phyloP scores from a whole-genome alignment of 208 protist genomes.

The Acanthamoeba triangularis region DNA sequence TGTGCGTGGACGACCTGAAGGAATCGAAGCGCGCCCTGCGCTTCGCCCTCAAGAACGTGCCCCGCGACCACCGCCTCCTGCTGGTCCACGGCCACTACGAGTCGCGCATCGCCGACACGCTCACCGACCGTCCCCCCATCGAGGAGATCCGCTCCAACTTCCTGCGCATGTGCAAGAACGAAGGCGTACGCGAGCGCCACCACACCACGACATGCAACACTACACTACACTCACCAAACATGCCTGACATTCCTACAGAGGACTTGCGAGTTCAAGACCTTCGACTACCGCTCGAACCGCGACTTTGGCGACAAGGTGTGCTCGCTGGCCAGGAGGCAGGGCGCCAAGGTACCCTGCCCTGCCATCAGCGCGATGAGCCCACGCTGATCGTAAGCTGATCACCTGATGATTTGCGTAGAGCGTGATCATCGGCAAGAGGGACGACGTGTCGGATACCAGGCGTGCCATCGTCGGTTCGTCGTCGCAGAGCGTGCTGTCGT shows the following conservation, averaged over 20 bases:
- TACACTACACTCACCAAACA: background rate
- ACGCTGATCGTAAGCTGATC: background rate
- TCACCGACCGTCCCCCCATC: background rate
- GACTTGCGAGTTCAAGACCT: background rate
- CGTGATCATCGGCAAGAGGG: conserved; percentile 39
- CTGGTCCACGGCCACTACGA: conserved; percentile 27
- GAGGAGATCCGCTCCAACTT: background rate
- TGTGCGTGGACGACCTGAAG: conserved; percentile 56
- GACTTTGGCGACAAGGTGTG: background rate
- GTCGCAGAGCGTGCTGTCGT: conserved; percentile 47
- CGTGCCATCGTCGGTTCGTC: background rate
- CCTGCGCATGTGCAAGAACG: conserved; percentile 4
- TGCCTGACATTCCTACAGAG: background rate
- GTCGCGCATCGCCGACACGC: background rate
- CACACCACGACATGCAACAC: background rate
- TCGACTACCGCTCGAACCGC: conserved; percentile 48
- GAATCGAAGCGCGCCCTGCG: conserved; percentile 8
- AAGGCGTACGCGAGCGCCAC: background rate
- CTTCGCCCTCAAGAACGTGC: conserved; percentile 27
- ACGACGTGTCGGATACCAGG: conserved; percentile 33
- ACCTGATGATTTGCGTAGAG: background rate
- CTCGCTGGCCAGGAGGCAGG: background rate
- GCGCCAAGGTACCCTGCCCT: background rate
- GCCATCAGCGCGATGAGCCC: background rate
- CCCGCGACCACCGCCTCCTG: conserved; percentile 31